Percentiles rank a stretch among this genome's conserved stretches.
Evolutionary conservation across 257 asterid species (phyloP).

Genomic region (Haberlea rhodopensis): DNA sequence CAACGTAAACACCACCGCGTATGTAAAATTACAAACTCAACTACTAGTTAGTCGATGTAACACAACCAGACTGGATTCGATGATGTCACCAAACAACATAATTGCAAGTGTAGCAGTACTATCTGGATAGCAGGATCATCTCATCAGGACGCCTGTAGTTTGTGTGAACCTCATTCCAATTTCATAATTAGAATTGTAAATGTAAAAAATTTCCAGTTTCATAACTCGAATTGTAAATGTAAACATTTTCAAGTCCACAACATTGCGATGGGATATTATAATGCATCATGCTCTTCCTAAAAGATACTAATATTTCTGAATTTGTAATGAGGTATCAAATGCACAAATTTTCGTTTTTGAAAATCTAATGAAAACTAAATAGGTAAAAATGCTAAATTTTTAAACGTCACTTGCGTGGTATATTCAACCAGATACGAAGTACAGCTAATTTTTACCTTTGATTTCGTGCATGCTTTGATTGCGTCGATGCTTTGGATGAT

Average conservation of each 20-base stretch:
- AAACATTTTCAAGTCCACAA: slow-evolving; percentile 21
- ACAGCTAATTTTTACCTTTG: too few relatives aligned
- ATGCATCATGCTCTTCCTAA: too few relatives aligned
- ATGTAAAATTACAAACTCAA: too few relatives aligned
- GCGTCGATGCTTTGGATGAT: not conserved
- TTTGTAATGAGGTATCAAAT: slow-evolving; percentile 15
- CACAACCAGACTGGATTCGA: too few relatives aligned
- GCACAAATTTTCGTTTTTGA: too few relatives aligned
- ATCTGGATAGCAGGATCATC: not conserved
- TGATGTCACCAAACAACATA: too few relatives aligned
- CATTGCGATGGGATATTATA: not conserved
- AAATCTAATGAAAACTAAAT: not conserved
- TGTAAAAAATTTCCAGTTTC: not conserved
- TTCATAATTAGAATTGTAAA: not conserved
- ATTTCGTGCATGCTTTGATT: too few relatives aligned
- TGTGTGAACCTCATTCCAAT: not conserved
- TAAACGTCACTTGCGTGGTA: too few relatives aligned
- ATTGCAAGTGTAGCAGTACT: not conserved
- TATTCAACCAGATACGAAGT: not conserved
- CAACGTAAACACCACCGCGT: too few relatives aligned
- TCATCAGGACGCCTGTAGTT: not conserved
- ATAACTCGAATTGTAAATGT: too few relatives aligned
- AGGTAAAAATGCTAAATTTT: not conserved
- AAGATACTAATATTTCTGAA: not conserved
- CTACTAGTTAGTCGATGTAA: too few relatives aligned